phyloP scores from a whole-genome alignment of 192 early-diverging fungal species.

The Coemansia sp. region DNA sequence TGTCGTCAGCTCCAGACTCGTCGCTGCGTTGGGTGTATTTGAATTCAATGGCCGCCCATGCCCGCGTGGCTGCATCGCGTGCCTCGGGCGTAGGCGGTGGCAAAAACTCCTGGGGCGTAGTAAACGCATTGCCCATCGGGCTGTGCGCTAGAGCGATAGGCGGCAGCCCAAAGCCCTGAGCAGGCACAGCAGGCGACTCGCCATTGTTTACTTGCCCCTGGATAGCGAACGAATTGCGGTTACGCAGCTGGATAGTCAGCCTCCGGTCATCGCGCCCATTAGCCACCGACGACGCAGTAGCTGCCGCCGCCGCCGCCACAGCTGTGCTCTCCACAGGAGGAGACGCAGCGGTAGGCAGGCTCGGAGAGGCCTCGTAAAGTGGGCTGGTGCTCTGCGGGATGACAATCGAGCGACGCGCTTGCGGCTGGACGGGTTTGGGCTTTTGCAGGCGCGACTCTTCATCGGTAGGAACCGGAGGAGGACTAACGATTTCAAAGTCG shows the following conservation, averaged over 20 bases:
- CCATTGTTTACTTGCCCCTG: not conserved
- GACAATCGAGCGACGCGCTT: slow-evolving; percentile 41
- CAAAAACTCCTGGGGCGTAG: not conserved
- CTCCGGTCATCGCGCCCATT: slow-evolving; percentile 37
- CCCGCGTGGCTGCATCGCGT: slow-evolving; percentile 17
- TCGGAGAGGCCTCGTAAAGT: slow-evolving; percentile 5
- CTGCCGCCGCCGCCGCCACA: not conserved
- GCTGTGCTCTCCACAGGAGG: not conserved
- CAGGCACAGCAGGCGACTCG: not conserved
- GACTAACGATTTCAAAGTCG: slow-evolving; percentile 42
- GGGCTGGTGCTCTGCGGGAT: slow-evolving; percentile 27
- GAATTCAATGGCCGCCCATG: slow-evolving; percentile 22
- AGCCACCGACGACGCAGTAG: slow-evolving; percentile 8
- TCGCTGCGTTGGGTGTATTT: slow-evolving; percentile 35
- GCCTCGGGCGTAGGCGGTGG: slow-evolving; percentile 14
- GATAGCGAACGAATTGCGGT: slow-evolving; percentile 37
- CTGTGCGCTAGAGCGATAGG: slow-evolving; percentile 10
- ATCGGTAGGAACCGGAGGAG: not conserved
- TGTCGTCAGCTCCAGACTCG: not conserved
- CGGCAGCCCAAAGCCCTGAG: not conserved
- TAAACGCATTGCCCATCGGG: slow-evolving; percentile 15
- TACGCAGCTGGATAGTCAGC: slow-evolving; percentile 54
- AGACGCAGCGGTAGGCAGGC: not conserved
- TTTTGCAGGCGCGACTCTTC: slow-evolving; percentile 24
- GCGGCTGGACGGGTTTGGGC: slow-evolving; percentile 4